These are phyloP conservation scores for Botryotinia calthae DNA, from an alignment of 2,329 filamentous ascomycete genomes.

Conservation along the genomic window DNA sequence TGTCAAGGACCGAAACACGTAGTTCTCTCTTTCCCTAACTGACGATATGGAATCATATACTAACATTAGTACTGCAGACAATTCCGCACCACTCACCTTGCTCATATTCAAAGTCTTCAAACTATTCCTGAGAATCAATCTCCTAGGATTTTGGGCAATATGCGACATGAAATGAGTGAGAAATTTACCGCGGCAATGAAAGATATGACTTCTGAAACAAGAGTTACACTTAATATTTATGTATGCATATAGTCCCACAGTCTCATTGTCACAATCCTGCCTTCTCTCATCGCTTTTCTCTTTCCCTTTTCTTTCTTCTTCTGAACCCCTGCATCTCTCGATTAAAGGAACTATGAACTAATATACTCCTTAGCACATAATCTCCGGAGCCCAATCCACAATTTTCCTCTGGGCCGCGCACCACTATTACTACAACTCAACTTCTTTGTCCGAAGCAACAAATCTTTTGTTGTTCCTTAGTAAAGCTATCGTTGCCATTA, in stretches of 20 bases:
- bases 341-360: background rate
- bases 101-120: background rate
- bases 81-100: background rate
- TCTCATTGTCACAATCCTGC: no score
- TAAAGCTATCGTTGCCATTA: background rate
- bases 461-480: background rate
- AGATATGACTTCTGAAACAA: slow-evolving; percentile 1
- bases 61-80: background rate
- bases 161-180: background rate
- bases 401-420: background rate
- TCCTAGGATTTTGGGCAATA: background rate
- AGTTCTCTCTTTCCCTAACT: background rate
- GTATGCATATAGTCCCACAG: background rate
- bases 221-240: slow-evolving; percentile 3
- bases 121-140: background rate
- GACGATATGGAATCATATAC: background rate
- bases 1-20: background rate
- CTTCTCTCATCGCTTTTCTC: background rate
- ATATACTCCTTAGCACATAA: background rate
- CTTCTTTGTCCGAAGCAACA: background rate
- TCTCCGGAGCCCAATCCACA: background rate
- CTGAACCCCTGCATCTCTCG: no score
- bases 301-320: background rate
- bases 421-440: background rate
- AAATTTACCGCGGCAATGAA: background rate